A percentile compares a stretch with the other conserved stretches of the same genome.
Conservation (phyloP, 2,329 filamentous ascomycete genomes). For the Amphichorda felina region DNA sequence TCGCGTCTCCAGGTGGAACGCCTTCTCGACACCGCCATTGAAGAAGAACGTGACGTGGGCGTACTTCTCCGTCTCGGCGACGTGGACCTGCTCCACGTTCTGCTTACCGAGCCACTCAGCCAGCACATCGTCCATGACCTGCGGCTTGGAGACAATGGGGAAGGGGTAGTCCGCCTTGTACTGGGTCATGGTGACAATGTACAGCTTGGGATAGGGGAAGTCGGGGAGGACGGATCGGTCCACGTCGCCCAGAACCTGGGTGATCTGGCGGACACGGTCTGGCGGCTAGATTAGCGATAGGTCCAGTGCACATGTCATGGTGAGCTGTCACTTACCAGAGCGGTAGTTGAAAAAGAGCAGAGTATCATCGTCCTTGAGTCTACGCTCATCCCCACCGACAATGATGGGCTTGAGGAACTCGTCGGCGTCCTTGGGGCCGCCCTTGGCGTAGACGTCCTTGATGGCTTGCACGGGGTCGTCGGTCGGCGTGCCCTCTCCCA, state of each 20-base stretch:
- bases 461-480: constrained; percentile 78
- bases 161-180: constrained; percentile 96
- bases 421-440: constrained; percentile 60
- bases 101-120: constrained; percentile 93
- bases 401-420: constrained; percentile 99
- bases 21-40: constrained; percentile 97
- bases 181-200: constrained; percentile 90
- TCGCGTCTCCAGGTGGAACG: constrained; percentile 81
- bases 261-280: constrained; percentile 92
- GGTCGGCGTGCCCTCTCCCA: constrained; percentile 77
- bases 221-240: constrained; percentile 85
- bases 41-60: constrained; percentile 99
- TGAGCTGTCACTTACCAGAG: constrained; percentile 31
- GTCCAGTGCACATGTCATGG: neutral
- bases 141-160: constrained; percentile 82
- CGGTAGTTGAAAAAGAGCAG: constrained; percentile 99
- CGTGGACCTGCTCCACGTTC: constrained; percentile 81
- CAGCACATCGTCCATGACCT: constrained; percentile 95
- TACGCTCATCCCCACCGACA: constrained; percentile 71
- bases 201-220: constrained; percentile 87
- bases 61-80: constrained; percentile 99
- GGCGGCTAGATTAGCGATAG: neutral
- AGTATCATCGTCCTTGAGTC: constrained; percentile 84
- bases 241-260: constrained; percentile 82
- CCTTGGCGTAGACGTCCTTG: constrained; percentile 75